Conservation (phyloP, 805 yeast species). For the Cyberlindnera xishuangbannaensis region DNA sequence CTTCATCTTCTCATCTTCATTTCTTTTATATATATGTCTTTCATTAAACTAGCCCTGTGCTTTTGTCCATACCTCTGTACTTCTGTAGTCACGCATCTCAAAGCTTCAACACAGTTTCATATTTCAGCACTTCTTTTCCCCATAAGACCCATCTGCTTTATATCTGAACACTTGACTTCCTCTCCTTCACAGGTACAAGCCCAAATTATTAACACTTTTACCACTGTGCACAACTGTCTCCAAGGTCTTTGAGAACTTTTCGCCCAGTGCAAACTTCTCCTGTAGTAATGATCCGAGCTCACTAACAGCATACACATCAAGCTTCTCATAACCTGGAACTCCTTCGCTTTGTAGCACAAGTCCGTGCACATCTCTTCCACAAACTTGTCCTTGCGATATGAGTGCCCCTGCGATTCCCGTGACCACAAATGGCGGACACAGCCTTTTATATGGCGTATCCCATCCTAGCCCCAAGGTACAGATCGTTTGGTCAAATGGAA, state of each 20-base stretch:
- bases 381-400: slow-evolving; percentile 22
- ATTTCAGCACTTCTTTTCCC: too few relatives aligned
- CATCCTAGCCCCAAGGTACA: slow-evolving; percentile 6
- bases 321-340: slow-evolving; percentile 52
- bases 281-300: slow-evolving; percentile 10
- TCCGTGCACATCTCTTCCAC: slow-evolving; percentile 15
- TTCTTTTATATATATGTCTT: too few relatives aligned
- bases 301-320: slow-evolving; percentile 33
- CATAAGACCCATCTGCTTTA: too few relatives aligned
- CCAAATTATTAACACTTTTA: slow-evolving; percentile 22
- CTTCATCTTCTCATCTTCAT: too few relatives aligned
- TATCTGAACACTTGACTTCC: too few relatives aligned
- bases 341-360: slow-evolving; percentile 51
- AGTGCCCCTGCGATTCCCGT: slow-evolving; percentile 52
- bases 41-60: too few relatives aligned
- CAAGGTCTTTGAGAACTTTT: slow-evolving; percentile 8
- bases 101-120: too few relatives aligned
- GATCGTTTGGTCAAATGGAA: slow-evolving; percentile 26
- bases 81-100: too few relatives aligned
- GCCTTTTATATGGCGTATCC: slow-evolving; percentile 12
- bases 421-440: slow-evolving; percentile 57
- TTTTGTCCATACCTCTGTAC: too few relatives aligned
- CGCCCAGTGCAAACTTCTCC: slow-evolving; percentile 4
- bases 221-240: slow-evolving; percentile 11
- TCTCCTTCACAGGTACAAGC: slow-evolving; percentile 22